phyloP scores from a whole-genome alignment of 306 rosid genomes.

The Mimosa bimucronata region DNA sequence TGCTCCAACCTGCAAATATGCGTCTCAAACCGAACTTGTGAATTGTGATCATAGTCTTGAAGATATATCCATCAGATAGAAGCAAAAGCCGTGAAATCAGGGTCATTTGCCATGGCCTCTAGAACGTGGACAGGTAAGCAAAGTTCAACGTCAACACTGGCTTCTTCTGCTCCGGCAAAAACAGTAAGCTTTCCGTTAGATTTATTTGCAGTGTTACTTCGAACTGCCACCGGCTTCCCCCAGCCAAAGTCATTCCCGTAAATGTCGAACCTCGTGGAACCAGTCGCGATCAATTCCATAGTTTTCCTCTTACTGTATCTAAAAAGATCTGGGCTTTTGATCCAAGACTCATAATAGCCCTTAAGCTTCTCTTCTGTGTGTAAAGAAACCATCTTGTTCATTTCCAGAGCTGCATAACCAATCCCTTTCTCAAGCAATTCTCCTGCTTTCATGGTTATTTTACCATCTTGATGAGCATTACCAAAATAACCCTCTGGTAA shows the following conservation, averaged over 20 bases:
- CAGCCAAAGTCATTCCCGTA: constrained; percentile 44
- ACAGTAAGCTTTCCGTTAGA: constrained; percentile 28
- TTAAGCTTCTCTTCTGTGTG: constrained; percentile 27
- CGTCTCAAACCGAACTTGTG: background rate
- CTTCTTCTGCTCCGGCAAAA: constrained; percentile 30
- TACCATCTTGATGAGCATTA: background rate
- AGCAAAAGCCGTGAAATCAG: constrained; percentile 30
- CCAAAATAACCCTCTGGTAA: background rate
- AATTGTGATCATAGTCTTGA: background rate
- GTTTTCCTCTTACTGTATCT: accelerated
- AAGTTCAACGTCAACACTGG: constrained; percentile 34
- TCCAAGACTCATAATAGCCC: constrained; percentile 36
- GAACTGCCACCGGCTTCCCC: constrained; percentile 37
- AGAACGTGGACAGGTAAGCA: constrained; percentile 15
- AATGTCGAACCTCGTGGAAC: constrained; percentile 35
- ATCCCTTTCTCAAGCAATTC: constrained; percentile 39
- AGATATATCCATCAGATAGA: background rate
- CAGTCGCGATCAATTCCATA: background rate
- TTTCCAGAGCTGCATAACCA: constrained; percentile 46
- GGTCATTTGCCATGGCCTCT: constrained; percentile 30
- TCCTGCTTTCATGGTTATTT: background rate
- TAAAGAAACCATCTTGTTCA: constrained; percentile 40
- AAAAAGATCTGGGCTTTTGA: constrained; percentile 19
- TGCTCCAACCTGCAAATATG: background rate
- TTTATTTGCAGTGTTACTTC: constrained; percentile 34